These are phyloP conservation scores for Coccomyxa sp. DNA, from an alignment of 139 green algal genomes.

Conservation along the genomic window DNA sequence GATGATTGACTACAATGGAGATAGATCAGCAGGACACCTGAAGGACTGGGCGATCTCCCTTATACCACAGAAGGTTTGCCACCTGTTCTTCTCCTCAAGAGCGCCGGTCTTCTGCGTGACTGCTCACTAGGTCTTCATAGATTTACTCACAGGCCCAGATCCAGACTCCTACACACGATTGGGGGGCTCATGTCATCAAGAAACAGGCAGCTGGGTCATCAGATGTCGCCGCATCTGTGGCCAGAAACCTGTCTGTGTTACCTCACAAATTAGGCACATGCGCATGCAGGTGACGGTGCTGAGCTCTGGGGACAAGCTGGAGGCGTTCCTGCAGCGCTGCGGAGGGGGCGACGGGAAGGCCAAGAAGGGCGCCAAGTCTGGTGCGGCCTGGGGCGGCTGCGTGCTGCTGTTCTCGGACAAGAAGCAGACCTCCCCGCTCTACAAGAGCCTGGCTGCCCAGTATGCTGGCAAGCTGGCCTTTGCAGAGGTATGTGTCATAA, in stretches of 20 bases:
- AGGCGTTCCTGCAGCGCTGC: constrained; percentile 27
- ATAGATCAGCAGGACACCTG: constrained; percentile 49
- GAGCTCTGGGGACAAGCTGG: constrained; percentile 13
- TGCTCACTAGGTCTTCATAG: no score
- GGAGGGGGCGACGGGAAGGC: constrained; percentile 1
- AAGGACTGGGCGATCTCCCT: constrained; percentile 62
- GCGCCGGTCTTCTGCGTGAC: no score
- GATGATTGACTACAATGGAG: constrained; percentile 60
- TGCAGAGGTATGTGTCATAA: background rate
- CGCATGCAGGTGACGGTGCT: constrained; percentile 14
- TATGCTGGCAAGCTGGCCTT: constrained; percentile 23
- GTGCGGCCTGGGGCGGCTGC: constrained; percentile 50
- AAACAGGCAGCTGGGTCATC: no score
- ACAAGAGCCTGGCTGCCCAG: constrained; percentile 22
- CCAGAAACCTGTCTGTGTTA: background rate
- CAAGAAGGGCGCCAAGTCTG: constrained; percentile 1
- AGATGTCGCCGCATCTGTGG: background rate
- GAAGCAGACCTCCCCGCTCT: constrained; percentile 32
- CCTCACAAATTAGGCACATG: background rate
- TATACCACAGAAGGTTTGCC: constrained; percentile 52
- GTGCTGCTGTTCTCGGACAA: constrained; percentile 75
- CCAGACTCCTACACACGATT: no score
- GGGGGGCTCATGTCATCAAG: no score
- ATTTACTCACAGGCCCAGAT: no score
- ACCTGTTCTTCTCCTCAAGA: no score